Conservation (phyloP, 768 basidiomycete genomes). For the Psilocybe sp. region DNA sequence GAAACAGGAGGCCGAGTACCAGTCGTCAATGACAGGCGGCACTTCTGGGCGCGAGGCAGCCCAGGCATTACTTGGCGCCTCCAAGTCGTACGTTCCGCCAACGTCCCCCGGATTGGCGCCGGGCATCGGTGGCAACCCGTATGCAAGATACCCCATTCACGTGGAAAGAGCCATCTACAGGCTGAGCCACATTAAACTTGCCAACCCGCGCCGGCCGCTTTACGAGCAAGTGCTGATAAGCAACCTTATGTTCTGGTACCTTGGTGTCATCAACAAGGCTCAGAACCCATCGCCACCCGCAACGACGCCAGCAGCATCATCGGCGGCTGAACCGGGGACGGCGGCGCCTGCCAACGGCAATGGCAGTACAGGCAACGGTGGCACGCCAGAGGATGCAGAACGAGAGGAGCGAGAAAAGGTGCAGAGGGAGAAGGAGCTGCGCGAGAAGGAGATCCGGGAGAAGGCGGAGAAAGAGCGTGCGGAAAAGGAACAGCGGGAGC, state of each 20-base stretch:
- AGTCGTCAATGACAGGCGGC: conserved; percentile 31
- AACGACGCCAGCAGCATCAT: conserved; percentile 20
- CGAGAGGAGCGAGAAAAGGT: conserved; percentile 38
- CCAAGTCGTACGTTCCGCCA: conserved; percentile 62
- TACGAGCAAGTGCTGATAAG: conserved; percentile 96
- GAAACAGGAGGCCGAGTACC: conserved; percentile 60
- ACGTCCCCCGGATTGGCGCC: conserved; percentile 54
- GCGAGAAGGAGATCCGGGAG: conserved; percentile 40
- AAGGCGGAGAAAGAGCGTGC: conserved; percentile 41
- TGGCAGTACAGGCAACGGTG: neutral
- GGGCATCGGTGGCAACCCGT: conserved; percentile 41
- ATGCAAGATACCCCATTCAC: conserved; percentile 92
- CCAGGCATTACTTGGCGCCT: conserved; percentile 79
- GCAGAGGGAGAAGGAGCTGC: conserved; percentile 36
- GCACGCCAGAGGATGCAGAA: conserved; percentile 24
- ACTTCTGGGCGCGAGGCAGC: conserved; percentile 82
- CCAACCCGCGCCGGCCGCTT: conserved; percentile 92
- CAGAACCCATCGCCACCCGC: conserved; percentile 40
- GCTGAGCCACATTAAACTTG: conserved; percentile 96
- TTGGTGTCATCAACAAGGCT: conserved; percentile 95
- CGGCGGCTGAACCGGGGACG: conserved; percentile 19
- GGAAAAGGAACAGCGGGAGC: conserved; percentile 42
- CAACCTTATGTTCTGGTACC: conserved; percentile 99
- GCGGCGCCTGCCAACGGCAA: conserved; percentile 29
- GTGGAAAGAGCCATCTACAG: conserved; percentile 98